Base-by-base conservation (phyloP, 305 asterid genomes). In the Fraxinus nigra region DNA sequence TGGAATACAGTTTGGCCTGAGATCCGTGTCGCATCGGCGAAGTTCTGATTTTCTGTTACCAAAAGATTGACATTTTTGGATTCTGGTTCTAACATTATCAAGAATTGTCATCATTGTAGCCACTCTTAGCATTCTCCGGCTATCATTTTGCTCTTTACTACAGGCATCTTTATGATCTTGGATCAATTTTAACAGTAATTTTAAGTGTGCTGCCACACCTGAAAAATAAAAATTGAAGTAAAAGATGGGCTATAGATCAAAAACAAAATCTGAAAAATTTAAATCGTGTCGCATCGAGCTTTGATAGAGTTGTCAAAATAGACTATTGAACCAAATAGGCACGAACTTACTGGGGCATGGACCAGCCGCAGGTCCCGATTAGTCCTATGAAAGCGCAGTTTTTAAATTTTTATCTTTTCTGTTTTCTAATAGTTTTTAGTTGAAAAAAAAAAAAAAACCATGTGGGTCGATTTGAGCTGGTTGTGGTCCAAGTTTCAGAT, bases 201-300 rank as follows among this genome's bases (percentile, higher is more conserved):
- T 95, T 20, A 92, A 84, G 80, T 88, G 89, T 80, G 98, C 94
- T 43, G 97, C 97, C 77, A 95, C 97, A 46, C 98, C 98, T 95
- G 85, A 63, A 14, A 61, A 37, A n/a, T 54, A 33, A 46, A 74
- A 35, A 11, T 0, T 18, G 28, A 35, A 32, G 34, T 32, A 32
- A 32, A 32, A 4, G 34, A 32, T 35, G 9, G 40, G 40, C 8
- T 35, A 35, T 6, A 35, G 40, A 35, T 35, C 40, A 35, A 35
- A 35, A 5, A 6, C 9, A 35, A 35, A 35, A 35, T 35, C 9
- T 0, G 10, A 32, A 32, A 32, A 32, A 32, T 32, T 32, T 32
- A 32, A 32, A 32, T 32, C 1, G 6, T 4, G 40, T 7, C 10
- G 1, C 40, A 35, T 35, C 8, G 38, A 35, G 38, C 7, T 35